phyloP scores from a whole-genome alignment of 441 rosid genomes.

The Corymbia citriodora region DNA sequence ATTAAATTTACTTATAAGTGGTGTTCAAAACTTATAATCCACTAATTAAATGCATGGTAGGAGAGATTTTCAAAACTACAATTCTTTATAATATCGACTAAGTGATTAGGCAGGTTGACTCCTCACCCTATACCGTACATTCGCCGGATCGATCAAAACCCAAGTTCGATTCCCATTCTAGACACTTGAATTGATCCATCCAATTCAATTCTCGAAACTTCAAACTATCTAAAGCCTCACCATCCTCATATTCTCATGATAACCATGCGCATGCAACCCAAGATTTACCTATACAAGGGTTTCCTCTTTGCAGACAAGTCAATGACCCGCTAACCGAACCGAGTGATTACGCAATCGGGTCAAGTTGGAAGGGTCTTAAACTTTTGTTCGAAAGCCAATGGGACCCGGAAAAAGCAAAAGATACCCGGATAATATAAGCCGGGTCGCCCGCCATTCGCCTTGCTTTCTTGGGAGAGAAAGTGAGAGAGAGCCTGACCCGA shows the following conservation, averaged over 20 bases:
- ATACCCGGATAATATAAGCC: not conserved
- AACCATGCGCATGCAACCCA: not conserved
- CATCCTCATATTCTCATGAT: not conserved
- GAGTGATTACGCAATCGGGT: not conserved
- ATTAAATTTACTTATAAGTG: not conserved
- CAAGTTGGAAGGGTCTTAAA: not conserved
- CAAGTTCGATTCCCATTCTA: rapidly evolving
- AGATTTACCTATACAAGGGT: not conserved
- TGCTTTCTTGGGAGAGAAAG: not conserved
- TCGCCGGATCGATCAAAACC: not conserved
- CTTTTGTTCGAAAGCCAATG: not conserved
- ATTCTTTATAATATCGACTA: not conserved
- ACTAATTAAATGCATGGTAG: not conserved
- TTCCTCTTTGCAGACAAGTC: not conserved
- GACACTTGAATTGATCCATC: not conserved
- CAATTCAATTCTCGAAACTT: not conserved
- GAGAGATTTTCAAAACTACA: not conserved
- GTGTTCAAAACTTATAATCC: not conserved
- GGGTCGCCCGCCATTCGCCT: not conserved
- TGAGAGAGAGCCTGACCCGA: not conserved
- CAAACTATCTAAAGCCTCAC: not conserved
- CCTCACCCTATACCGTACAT: not conserved
- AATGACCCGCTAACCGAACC: rapidly evolving
- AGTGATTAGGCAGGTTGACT: not conserved
- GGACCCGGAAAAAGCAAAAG: not conserved